Evolutionary conservation across 164 flowering plant species (phyloP), one percentile per base, ranked within the genome.

Genomic region (Amborella trichopoda): DNA sequence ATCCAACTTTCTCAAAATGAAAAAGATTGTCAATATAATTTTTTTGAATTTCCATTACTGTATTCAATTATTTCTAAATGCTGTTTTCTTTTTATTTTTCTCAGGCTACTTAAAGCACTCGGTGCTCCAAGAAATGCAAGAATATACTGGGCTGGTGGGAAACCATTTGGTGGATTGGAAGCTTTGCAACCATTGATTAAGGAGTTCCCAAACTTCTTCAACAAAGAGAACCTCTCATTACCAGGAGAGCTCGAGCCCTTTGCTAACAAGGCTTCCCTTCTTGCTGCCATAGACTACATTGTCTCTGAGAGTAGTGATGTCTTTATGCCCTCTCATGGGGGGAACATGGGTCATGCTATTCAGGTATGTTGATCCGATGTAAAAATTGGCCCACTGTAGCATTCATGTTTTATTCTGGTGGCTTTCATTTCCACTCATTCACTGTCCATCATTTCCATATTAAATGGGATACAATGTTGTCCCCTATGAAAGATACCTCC

Each of bases 251-350:
- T 93, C 3, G 83, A 77, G 40, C 82, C 95, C 10, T 85, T 78
- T 60, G 59, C 69, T 4, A 74, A 69, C 19, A 79, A 41, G 68
- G 85, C 99, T 20, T 88, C 99, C 4, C 14, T 74, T 3, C 70
- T 93, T 69, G 99, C 99, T 45, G 96, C 97, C 48, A 67, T 88
- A 47, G 97, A 93, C 56, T 83, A 73, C 34, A 81, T 81, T 21
- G 87, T 93, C 26, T 78, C 82, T 10, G 85, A 76, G 66, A 70
- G 68, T 10, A 85, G 97, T 34, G 82, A 93, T 56, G 87, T 93
- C 16, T 93, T 88, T 76, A 85, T 88, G 87, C 79, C 99, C 39
- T 93, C 96, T 43, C 95, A 93, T 70, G 99, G 99, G 4, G 99
- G 99, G 48, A 88, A 93, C 48, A 93, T 93, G 99, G 95, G 89